These are phyloP conservation scores for Heritiera fomes DNA, from an alignment of 345 rosid genomes.

Conservation along the genomic window DNA sequence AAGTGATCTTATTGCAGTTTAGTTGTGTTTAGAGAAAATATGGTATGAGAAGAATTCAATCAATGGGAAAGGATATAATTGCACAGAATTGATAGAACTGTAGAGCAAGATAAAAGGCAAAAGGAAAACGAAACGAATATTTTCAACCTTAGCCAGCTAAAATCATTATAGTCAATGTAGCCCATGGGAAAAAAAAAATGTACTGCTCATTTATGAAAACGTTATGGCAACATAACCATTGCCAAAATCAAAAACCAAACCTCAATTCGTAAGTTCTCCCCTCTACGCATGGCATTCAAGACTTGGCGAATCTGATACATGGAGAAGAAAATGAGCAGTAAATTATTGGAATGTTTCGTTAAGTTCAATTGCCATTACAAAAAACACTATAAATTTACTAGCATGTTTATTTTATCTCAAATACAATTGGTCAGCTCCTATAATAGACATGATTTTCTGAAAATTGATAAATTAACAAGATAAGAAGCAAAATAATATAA, in stretches of 20 bases:
- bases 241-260: slow-evolving; percentile 43
- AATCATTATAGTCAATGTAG: background rate
- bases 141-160: slow-evolving; percentile 14
- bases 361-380: background rate
- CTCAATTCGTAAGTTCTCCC: slow-evolving; percentile 72
- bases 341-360: background rate
- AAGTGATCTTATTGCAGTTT: background rate
- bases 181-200: background rate
- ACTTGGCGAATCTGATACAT: slow-evolving; percentile 77
- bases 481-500: background rate
- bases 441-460: background rate
- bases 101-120: background rate
- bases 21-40: background rate
- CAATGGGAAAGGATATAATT: background rate
- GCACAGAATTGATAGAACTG: background rate
- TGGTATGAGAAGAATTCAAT: background rate
- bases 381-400: background rate
- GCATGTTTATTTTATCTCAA: background rate
- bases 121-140: background rate
- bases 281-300: slow-evolving; percentile 76
- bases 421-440: background rate
- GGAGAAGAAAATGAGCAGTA: slow-evolving; percentile 25
- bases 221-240: slow-evolving; percentile 11
- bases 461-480: background rate
- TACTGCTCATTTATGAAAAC: slow-evolving; percentile 10